Conservation (phyloP, 495 filamentous ascomycete species). For the Neurospora sp. region DNA sequence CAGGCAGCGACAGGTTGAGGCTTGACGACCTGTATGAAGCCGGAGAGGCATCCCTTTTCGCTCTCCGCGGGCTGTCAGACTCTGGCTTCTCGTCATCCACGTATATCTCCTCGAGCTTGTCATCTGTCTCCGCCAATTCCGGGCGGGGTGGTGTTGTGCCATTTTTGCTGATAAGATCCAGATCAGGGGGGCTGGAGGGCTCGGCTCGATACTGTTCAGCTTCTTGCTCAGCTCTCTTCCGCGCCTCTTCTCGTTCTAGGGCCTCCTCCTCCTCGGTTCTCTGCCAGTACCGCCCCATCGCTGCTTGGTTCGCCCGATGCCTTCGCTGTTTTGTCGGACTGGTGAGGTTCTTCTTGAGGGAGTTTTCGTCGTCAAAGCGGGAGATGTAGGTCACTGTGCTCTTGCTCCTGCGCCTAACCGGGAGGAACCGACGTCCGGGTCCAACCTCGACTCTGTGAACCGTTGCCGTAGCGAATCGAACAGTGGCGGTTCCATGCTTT, state of each 20-base stretch:
- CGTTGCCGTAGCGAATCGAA: constrained; percentile 25
- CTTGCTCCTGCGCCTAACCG: constrained; percentile 25
- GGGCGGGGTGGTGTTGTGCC: neutral
- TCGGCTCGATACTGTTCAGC: constrained; percentile 21
- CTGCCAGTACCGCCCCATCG: constrained; percentile 25
- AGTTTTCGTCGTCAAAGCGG: constrained; percentile 16
- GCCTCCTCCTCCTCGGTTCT: constrained; percentile 26
- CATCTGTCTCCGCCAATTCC: neutral
- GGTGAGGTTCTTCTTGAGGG: constrained; percentile 11
- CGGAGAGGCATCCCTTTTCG: neutral
- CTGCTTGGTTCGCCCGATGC: constrained; percentile 24
- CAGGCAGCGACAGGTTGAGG: neutral
- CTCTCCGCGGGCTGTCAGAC: neutral
- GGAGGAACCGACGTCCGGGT: constrained; percentile 18
- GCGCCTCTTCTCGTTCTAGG: constrained; percentile 17
- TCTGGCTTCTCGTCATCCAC: neutral
- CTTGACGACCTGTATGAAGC: neutral
- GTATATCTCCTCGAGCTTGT: neutral
- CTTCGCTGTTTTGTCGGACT: constrained; percentile 21
- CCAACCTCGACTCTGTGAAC: constrained; percentile 23
- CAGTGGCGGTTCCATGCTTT: constrained; percentile 9
- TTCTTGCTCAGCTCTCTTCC: constrained; percentile 17
- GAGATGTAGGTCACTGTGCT: constrained; percentile 25
- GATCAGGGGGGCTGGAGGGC: constrained; percentile 8
- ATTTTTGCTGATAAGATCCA: neutral